These are phyloP conservation scores for Mortierella sp. DNA, from an alignment of 371 early-diverging fungal species.

Conservation along the genomic window DNA sequence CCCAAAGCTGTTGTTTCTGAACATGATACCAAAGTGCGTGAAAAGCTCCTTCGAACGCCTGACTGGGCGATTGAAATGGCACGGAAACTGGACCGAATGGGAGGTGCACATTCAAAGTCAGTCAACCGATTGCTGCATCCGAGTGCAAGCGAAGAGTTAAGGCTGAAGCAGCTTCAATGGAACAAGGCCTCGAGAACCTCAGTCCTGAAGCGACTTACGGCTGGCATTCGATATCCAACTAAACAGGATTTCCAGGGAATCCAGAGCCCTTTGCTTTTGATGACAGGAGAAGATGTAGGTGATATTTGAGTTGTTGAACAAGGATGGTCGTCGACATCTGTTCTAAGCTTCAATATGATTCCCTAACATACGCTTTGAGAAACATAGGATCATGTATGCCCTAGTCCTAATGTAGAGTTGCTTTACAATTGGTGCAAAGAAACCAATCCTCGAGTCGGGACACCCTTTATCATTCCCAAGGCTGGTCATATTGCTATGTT, in stretches of 20 bases:
- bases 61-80: conserved; percentile 65
- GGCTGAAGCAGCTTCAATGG: conserved; percentile 72
- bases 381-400: conserved; percentile 42
- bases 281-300: conserved; percentile 67
- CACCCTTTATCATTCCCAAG: conserved; percentile 68
- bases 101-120: conserved; percentile 67
- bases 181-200: conserved; percentile 65
- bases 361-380: background rate
- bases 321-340: no score
- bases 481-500: conserved; percentile 77
- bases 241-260: conserved; percentile 59
- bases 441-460: conserved; percentile 27
- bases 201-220: conserved; percentile 63
- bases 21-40: conserved; percentile 54
- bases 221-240: conserved; percentile 62
- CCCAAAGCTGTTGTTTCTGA: conserved; percentile 67
- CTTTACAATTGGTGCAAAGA: conserved; percentile 34
- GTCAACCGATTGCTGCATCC: conserved; percentile 68
- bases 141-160: conserved; percentile 55
- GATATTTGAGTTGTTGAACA: background rate
- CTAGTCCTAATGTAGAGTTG: conserved; percentile 28
- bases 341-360: no score
- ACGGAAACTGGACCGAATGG: conserved; percentile 68
- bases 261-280: conserved; percentile 64
- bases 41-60: conserved; percentile 60